These are phyloP conservation scores for Claviceps sorghi DNA, from an alignment of 2,329 filamentous ascomycete species.

Conservation along the genomic window DNA sequence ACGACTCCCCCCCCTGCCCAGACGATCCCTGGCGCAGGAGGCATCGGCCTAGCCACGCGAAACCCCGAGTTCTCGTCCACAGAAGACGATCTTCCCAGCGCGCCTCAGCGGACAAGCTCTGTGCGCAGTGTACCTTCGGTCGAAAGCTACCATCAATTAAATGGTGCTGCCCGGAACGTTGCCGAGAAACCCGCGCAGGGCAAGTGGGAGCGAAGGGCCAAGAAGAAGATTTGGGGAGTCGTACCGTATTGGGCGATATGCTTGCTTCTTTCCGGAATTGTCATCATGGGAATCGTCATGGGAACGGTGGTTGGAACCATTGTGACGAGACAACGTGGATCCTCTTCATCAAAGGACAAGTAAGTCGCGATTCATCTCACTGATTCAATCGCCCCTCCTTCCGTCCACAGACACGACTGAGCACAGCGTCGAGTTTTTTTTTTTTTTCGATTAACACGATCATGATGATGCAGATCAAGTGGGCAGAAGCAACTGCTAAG, in stretches of 20 bases:
- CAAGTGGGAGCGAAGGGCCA: slow-evolving; percentile 40
- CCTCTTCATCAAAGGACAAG: slow-evolving; percentile 10
- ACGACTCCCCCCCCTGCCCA: not conserved
- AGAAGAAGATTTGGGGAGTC: slow-evolving; percentile 41
- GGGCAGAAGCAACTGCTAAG: slow-evolving; percentile 20
- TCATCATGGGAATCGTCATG: slow-evolving; percentile 40
- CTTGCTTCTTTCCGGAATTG: slow-evolving; percentile 30
- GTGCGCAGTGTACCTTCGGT: slow-evolving; percentile 30
- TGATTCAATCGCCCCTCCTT: not conserved
- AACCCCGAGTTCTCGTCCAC: slow-evolving; percentile 48
- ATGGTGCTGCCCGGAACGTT: slow-evolving; percentile 29
- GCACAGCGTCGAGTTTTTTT: not conserved
- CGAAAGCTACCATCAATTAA: slow-evolving; percentile 38
- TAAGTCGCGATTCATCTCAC: slow-evolving; percentile 7
- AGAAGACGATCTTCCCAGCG: slow-evolving; percentile 35
- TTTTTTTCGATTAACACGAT: not conserved
- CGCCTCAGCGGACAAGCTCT: slow-evolving; percentile 28
- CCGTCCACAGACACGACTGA: not conserved
- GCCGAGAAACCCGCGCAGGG: slow-evolving; percentile 33
- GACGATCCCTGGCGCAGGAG: slow-evolving; percentile 42
- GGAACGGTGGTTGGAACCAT: slow-evolving; percentile 32
- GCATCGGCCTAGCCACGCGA: slow-evolving; percentile 44
- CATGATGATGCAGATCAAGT: slow-evolving; percentile 7
- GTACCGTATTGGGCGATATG: slow-evolving; percentile 48
- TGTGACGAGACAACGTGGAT: slow-evolving; percentile 7